Conservation (phyloP, 2,329 filamentous ascomycete genomes). For the Fusarium avenaceum region DNA sequence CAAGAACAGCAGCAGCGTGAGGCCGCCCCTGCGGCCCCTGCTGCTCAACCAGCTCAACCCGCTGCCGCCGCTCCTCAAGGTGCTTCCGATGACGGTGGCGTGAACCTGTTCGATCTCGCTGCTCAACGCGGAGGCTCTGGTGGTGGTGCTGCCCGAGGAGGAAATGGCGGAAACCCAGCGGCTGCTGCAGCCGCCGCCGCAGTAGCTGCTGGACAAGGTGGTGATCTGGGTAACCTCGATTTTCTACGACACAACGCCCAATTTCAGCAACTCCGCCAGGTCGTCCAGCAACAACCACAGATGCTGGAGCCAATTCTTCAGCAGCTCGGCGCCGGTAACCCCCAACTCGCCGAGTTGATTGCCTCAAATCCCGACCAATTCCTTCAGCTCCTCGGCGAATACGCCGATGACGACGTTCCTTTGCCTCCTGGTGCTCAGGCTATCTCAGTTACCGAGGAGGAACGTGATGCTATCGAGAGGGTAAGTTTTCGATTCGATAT, state of each 20-base stretch:
- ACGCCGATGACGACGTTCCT: slow-evolving; percentile 84
- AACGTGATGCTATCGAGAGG: slow-evolving; percentile 96
- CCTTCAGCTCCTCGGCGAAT: slow-evolving; percentile 88
- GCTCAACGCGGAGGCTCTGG: slow-evolving; percentile 75
- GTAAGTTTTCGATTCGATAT: slow-evolving; percentile 61
- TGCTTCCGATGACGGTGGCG: slow-evolving; percentile 73
- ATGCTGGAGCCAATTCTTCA: slow-evolving; percentile 99
- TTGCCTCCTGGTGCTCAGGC: slow-evolving; percentile 89
- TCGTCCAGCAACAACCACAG: slow-evolving; percentile 96
- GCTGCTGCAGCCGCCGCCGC: slow-evolving; percentile 61
- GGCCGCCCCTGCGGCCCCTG: slow-evolving; percentile 54
- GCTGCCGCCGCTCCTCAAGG: slow-evolving; percentile 57
- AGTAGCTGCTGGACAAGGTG: slow-evolving; percentile 65
- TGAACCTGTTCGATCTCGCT: slow-evolving; percentile 94
- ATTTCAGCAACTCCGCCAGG: slow-evolving; percentile 96
- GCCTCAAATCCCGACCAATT: slow-evolving; percentile 94
- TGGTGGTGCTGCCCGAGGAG: slow-evolving; percentile 56
- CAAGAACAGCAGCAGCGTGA: slow-evolving; percentile 73
- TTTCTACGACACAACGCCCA: slow-evolving; percentile 96
- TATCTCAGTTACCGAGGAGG: slow-evolving; percentile 94
- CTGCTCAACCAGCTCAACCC: slow-evolving; percentile 57
- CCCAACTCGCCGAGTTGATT: slow-evolving; percentile 92
- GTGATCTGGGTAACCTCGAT: slow-evolving; percentile 82
- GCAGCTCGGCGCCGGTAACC: slow-evolving; percentile 94
- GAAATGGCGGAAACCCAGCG: slow-evolving; percentile 57